Base-by-base conservation (phyloP, 192 early-diverging fungal species). In the Phlyctochytrium planicorne region DNA sequence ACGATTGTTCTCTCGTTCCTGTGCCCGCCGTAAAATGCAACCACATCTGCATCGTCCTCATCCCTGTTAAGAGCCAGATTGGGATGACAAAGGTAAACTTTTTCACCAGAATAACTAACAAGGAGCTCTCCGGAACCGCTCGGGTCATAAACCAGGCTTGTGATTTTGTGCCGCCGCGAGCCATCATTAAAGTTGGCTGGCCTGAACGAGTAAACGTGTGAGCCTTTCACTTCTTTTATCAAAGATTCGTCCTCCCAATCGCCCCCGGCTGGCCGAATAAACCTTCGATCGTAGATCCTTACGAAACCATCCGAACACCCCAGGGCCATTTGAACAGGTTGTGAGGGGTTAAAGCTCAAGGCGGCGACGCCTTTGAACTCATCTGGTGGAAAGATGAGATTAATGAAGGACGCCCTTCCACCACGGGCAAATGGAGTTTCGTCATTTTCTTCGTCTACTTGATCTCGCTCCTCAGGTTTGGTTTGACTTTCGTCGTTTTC, bases 271-370 rank as follows among this genome's bases (percentile, higher is more conserved):
- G 61, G 35, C 29, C 47, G 34, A 23, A 69, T 2, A 4, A 53
- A 16, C 16, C 68, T 34, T 1, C 59, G 68, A 34, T 69, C 68
- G 32, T 30, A 69, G 6, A 69, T 34, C 1, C 68, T 35, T 0
- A 69, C 60, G n/a, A 62, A 17, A 53, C 62, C 68, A 27, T 69
- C 68, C n/a, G 30, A 52, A 31, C 60, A 69, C 33, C 68, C 68
- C 2, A 69, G n/a, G 12, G 68, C 68, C n/a, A 69, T 1, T n/a
- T 69, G 62, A 24, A 62, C 20, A 31, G 68, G 37, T 24, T 62
- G 37, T 30, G 53, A 29, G 4, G 68, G 61, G 33, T 69, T 59
- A 32, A 69, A 50, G 2, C 60, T 62, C 16, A 69, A 50, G 3
- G 68, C 59, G 34, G 68, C 59, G 1, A 69, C 50, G 1, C 68